These are phyloP conservation scores for Basidioascus undulatus DNA, from an alignment of 768 basidiomycete species.

Conservation along the genomic window DNA sequence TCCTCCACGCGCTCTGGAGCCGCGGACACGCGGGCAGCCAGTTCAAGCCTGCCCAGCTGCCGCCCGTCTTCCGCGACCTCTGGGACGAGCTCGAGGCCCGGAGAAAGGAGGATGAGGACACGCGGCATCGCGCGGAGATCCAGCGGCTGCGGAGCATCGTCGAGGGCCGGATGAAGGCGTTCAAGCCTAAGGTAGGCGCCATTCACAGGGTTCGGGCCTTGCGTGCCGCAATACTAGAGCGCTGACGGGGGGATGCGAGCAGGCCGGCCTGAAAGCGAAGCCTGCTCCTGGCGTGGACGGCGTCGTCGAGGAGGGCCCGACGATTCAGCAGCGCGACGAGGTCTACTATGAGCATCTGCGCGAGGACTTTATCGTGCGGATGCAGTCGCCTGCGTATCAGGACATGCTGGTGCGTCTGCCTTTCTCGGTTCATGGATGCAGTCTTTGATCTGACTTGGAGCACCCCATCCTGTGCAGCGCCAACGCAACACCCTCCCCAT, in stretches of 20 bases:
- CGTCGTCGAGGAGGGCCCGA: background rate
- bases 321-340: too few relatives aligned
- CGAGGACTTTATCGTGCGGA: too few relatives aligned
- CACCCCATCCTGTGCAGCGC: constrained; percentile 21
- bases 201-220: too few relatives aligned
- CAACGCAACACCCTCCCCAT: constrained; percentile 68
- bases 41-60: constrained; percentile 29
- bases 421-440: background rate
- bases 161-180: constrained; percentile 15
- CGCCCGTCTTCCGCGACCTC: constrained; percentile 57
- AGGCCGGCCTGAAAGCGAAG: too few relatives aligned
- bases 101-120: constrained; percentile 36
- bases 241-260: too few relatives aligned
- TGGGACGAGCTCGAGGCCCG: constrained; percentile 68
- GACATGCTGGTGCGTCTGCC: constrained; percentile 51
- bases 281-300: too few relatives aligned
- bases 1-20: constrained; percentile 62
- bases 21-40: constrained; percentile 4
- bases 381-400: constrained; percentile 46
- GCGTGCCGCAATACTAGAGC: too few relatives aligned
- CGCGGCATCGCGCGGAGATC: constrained; percentile 46
- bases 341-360: too few relatives aligned
- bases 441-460: background rate
- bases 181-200: constrained; percentile 28
- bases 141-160: constrained; percentile 36